A percentile compares a stretch with the other conserved stretches of the same genome.
Conservation (phyloP, 148 eudicot genomes). For the Amaranthus hypochondriacus region DNA sequence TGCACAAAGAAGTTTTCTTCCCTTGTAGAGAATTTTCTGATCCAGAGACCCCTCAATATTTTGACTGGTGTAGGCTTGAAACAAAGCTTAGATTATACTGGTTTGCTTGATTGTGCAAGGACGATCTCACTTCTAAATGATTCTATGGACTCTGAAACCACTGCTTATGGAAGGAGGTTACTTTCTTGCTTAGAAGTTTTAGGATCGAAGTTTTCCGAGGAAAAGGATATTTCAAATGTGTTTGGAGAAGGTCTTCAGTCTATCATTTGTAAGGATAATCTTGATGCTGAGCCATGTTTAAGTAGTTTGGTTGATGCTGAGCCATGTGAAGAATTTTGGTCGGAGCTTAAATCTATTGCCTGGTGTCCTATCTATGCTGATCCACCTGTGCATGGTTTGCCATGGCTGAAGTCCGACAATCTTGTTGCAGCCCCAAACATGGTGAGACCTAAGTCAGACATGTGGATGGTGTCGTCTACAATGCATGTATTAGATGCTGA, state of each 20-base stretch:
- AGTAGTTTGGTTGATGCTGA: slow-evolving; percentile 46
- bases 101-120: slow-evolving; percentile 88
- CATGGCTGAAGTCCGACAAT: slow-evolving; percentile 61
- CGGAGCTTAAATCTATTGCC: slow-evolving; percentile 55
- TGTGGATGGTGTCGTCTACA: slow-evolving; percentile 85
- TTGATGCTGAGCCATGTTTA: slow-evolving; percentile 43
- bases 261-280: slow-evolving; percentile 27
- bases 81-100: slow-evolving; percentile 60
- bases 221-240: slow-evolving; percentile 25
- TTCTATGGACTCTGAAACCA: slow-evolving; percentile 48
- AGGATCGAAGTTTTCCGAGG: slow-evolving; percentile 56
- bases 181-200: slow-evolving; percentile 66
- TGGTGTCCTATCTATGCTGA: slow-evolving; percentile 84
- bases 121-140: slow-evolving; percentile 77
- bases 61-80: slow-evolving; percentile 66
- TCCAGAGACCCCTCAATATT: slow-evolving; percentile 62
- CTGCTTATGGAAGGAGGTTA: slow-evolving; percentile 52
- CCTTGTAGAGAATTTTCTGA: slow-evolving; percentile 71
- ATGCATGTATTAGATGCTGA: slow-evolving; percentile 81
- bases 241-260: slow-evolving; percentile 25
- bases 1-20: slow-evolving; percentile 70
- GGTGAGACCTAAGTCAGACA: slow-evolving; percentile 81
- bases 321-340: slow-evolving; percentile 79
- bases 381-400: slow-evolving; percentile 69
- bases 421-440: slow-evolving; percentile 60